Conservation (phyloP, 164 flowering plant genomes). For the Echeveria elegans region DNA sequence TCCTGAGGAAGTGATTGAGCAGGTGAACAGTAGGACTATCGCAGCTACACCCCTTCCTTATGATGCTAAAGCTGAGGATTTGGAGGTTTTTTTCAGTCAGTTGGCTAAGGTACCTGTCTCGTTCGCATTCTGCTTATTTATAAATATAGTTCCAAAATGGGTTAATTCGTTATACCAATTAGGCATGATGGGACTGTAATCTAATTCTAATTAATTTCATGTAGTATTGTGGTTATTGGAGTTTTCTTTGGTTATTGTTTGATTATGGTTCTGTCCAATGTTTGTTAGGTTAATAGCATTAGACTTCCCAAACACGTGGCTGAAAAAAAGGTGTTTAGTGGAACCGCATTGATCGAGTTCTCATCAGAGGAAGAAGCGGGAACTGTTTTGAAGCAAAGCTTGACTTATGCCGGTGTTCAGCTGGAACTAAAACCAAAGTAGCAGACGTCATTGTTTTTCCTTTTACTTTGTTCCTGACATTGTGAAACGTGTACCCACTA, state of each 20-base stretch:
- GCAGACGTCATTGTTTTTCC: constrained; percentile 15
- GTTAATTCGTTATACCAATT: neutral
- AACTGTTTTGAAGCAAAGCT: constrained; percentile 43
- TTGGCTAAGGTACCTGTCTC: constrained; percentile 54
- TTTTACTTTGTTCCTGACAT: neutral
- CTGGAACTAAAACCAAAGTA: constrained; percentile 80
- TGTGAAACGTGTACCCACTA: no score
- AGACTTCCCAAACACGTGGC: constrained; percentile 88
- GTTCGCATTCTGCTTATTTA: neutral
- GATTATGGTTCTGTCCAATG: neutral
- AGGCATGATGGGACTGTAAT: neutral
- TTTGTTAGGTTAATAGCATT: constrained; percentile 70
- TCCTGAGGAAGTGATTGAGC: constrained; percentile 81
- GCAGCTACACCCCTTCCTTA: constrained; percentile 73
- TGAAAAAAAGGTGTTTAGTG: constrained; percentile 68
- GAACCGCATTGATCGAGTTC: constrained; percentile 82
- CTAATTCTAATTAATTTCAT: neutral
- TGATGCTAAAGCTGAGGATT: constrained; percentile 55
- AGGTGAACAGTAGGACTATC: constrained; percentile 62
- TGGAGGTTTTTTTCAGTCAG: constrained; percentile 64
- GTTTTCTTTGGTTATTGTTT: neutral
- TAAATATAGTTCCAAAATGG: neutral
- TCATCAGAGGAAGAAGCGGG: constrained; percentile 77
- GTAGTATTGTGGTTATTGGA: neutral
- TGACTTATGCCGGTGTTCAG: constrained; percentile 55